phyloP scores from a whole-genome alignment of 345 rosid species.

The Linum lewisii region DNA sequence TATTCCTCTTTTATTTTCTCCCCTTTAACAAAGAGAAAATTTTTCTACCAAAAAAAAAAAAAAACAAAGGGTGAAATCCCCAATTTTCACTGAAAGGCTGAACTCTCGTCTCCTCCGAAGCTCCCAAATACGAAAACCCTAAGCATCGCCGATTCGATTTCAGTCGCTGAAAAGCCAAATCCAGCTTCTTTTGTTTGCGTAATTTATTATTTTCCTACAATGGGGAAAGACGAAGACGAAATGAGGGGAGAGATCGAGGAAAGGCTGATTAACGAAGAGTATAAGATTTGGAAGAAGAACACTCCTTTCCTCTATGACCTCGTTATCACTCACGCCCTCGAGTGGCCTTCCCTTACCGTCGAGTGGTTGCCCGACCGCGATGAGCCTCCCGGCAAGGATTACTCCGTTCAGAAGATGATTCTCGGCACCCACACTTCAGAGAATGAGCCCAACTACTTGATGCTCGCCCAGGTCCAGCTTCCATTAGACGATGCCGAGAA shows the following conservation, averaged over 20 bases:
- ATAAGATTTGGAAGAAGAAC: conserved; percentile 99
- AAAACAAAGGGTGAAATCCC: no score
- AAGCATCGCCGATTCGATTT: no score
- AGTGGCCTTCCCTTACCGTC: conserved; percentile 97
- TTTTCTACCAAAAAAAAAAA: no score
- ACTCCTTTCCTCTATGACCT: conserved; percentile 96
- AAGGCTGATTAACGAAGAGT: conserved; percentile 83
- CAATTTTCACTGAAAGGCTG: no score
- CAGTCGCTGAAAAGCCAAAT: no score
- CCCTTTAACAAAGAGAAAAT: no score
- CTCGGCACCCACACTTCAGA: conserved; percentile 98
- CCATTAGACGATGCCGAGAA: conserved; percentile 87
- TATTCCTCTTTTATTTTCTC: no score
- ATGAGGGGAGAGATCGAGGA: conserved; percentile 96
- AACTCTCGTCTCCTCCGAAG: no score
- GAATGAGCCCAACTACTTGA: conserved; percentile 89
- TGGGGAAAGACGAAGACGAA: conserved; percentile 96
- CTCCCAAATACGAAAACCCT: no score
- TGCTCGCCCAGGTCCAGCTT: conserved; percentile 96
- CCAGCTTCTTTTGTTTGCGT: no score
- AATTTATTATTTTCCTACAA: conserved; percentile 3
- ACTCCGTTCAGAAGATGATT: conserved; percentile 93
- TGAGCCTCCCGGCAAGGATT: conserved; percentile 92
- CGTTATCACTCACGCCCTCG: conserved; percentile 92
- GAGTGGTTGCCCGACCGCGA: conserved; percentile 94